These are phyloP conservation scores for Metarhizium anisopliae DNA, from an alignment of 2,329 filamentous ascomycete genomes.

Conservation along the genomic window DNA sequence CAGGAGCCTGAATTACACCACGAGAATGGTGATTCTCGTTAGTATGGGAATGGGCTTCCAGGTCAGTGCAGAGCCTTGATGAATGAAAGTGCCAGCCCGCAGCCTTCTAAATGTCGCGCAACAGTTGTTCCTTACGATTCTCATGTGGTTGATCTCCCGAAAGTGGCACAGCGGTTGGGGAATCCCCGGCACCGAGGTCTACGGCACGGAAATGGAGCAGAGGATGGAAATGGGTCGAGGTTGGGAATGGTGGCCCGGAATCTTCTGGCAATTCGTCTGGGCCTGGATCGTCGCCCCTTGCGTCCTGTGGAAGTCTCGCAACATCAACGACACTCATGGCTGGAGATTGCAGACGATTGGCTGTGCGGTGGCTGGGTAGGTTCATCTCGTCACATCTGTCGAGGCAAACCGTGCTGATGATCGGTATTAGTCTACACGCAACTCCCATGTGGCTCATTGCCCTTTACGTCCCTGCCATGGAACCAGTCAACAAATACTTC, in stretches of 20 bases:
- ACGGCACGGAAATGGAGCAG: constrained; percentile 36
- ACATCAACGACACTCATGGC: constrained; percentile 53
- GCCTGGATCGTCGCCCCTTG: constrained; percentile 47
- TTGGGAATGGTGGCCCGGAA: constrained; percentile 58
- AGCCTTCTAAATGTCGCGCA: background rate
- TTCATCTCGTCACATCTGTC: background rate
- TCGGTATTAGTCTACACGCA: constrained; percentile 42
- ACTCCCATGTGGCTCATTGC: constrained; percentile 58
- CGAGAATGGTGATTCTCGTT: constrained; percentile 38
- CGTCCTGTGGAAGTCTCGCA: constrained; percentile 49
- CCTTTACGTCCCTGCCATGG: constrained; percentile 39
- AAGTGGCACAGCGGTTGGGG: constrained; percentile 53
- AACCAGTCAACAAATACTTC: constrained; percentile 41
- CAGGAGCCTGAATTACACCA: constrained; percentile 29
- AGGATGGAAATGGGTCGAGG: constrained; percentile 37
- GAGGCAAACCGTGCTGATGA: background rate
- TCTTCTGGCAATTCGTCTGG: constrained; percentile 53
- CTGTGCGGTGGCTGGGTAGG: constrained; percentile 34
- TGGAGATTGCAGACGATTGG: constrained; percentile 56
- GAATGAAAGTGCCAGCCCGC: background rate
- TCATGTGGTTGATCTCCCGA: constrained; percentile 52
- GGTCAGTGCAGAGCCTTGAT: constrained; percentile 25
- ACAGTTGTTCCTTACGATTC: constrained; percentile 46
- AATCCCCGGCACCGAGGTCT: constrained; percentile 50
- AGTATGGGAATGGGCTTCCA: constrained; percentile 46